Evolutionary conservation across 2,329 filamentous ascomycete species (phyloP).

Genomic region (Corynespora cassiicola): DNA sequence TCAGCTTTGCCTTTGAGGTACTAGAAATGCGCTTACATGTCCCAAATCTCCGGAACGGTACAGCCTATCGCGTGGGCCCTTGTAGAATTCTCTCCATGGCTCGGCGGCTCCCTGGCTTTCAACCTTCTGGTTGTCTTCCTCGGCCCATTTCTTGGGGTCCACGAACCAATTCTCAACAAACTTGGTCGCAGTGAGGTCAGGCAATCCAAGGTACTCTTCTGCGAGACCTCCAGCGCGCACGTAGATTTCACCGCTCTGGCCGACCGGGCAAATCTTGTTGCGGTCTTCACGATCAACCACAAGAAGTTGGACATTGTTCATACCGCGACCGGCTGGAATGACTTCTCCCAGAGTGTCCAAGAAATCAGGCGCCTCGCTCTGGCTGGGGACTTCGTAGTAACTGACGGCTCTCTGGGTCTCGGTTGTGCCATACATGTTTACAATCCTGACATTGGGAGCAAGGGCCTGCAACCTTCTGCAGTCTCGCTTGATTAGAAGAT

Average conservation of each 20-base stretch:
- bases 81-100: conserved; percentile 79
- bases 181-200: conserved; percentile 71
- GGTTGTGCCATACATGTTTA: conserved; percentile 90
- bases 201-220: conserved; percentile 74
- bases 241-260: conserved; percentile 84
- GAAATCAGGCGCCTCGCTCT: conserved; percentile 67
- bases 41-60: conserved; percentile 91
- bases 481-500: conserved; percentile 85
- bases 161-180: conserved; percentile 90
- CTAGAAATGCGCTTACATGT: too few species aligned
- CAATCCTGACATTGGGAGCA: conserved; percentile 75
- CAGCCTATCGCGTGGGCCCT: conserved; percentile 82
- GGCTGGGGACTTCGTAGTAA: conserved; percentile 79
- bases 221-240: conserved; percentile 83
- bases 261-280: conserved; percentile 75
- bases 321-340: conserved; percentile 84
- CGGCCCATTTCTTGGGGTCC: conserved; percentile 72
- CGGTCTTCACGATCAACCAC: conserved; percentile 76
- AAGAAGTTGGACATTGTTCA: conserved; percentile 86
- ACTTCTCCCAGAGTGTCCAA: conserved; percentile 73
- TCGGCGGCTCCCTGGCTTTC: conserved; percentile 60
- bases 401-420: conserved; percentile 83
- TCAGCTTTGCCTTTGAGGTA: too few species aligned
- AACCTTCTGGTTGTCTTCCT: conserved; percentile 64
- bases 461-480: conserved; percentile 78